Evolutionary conservation across 345 rosid genomes (phyloP), one percentile per base, ranked within the genome.

Genomic region (Iberis pinnata): DNA sequence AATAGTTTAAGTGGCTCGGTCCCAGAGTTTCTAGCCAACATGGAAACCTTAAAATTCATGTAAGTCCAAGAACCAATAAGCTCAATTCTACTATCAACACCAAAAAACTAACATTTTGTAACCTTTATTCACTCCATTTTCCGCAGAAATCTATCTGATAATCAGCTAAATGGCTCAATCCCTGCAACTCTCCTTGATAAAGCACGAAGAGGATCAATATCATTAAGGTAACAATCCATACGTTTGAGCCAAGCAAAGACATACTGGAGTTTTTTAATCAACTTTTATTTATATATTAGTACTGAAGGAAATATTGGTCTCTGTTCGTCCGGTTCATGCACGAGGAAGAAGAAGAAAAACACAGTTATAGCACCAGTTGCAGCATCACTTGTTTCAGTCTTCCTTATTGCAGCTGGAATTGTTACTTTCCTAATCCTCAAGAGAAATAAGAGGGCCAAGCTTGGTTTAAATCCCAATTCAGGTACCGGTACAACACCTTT

Each of bases 1-100:
- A 81, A 79, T 60, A 49, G 35, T 54, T 67, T 82, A 42, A 66
- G 69, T 6, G 84, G 88, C 18, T 13, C 72, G 18, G 70, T 80
- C 24, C 87, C 83, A 0, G 49, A 64, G 42, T 67, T 70, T 68
- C 65, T 78, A 38, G 70, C 68, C 26, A 19, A 61, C 45, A 68
- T 75, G 33, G 10, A 41, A 49, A 18, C 67, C 31, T 65, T 80
- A 67, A 72, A 61, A 56, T 1, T 57, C 43, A 63, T 76, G 79
- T 76, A 68, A 70, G 79, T 18, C 81, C 7, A 48, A 20, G 20
- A 11, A 0, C 17, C 0, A 53, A 29, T 14, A 32, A 17, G 18
- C 37, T 31, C 3, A 7, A 6, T 19, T 6, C n/a, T n/a, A n/a
- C n/a, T 20, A 5, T 8, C 19, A 18, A 60, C 53, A 39, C 22